Evolutionary conservation across 2,329 filamentous ascomycete genomes (phyloP).

Genomic region (Elsinoe fawcettii): DNA sequence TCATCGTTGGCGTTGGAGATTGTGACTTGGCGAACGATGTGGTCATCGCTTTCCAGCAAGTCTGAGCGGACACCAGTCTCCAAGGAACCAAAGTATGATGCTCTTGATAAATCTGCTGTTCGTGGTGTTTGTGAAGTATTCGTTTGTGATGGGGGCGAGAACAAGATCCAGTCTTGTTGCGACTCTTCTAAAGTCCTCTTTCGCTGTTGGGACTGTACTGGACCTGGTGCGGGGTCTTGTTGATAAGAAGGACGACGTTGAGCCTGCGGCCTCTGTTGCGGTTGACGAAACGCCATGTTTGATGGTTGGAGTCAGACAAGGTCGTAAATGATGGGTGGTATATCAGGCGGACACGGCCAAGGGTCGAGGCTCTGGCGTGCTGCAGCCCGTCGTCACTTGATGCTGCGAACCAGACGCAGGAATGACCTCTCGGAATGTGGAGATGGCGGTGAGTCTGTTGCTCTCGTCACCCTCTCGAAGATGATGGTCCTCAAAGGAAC

Average conservation of each 20-base stretch:
- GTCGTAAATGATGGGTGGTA: background rate
- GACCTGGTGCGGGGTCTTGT: slow-evolving; percentile 5
- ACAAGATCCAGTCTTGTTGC: slow-evolving; percentile 93
- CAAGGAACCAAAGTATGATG: slow-evolving; percentile 75
- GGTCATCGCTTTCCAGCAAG: slow-evolving; percentile 40
- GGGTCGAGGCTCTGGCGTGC: background rate
- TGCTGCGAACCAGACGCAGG: background rate
- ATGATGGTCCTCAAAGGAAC: background rate
- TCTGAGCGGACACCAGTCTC: slow-evolving; percentile 58
- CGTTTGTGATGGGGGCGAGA: slow-evolving; percentile 63
- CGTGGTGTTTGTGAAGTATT: slow-evolving; percentile 59
- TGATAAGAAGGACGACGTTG: slow-evolving; percentile 22
- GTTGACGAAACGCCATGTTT: slow-evolving; percentile 29
- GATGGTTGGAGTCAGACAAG: background rate
- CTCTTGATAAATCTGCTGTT: slow-evolving; percentile 61
- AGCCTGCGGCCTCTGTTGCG: slow-evolving; percentile 26
- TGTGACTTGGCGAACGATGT: slow-evolving; percentile 36
- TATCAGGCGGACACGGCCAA: slow-evolving; percentile 6
- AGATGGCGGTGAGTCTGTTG: slow-evolving; percentile 11
- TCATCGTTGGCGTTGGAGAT: slow-evolving; percentile 44
- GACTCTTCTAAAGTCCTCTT: slow-evolving; percentile 57
- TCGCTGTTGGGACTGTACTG: slow-evolving; percentile 29
- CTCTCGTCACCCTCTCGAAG: background rate
- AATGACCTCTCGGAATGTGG: slow-evolving; percentile 11
- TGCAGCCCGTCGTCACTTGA: background rate